A percentile compares a stretch with the other conserved stretches of the same genome.
These are phyloP conservation scores for Syzygium grande DNA, from an alignment of 345 rosid species.

Conservation along the genomic window DNA sequence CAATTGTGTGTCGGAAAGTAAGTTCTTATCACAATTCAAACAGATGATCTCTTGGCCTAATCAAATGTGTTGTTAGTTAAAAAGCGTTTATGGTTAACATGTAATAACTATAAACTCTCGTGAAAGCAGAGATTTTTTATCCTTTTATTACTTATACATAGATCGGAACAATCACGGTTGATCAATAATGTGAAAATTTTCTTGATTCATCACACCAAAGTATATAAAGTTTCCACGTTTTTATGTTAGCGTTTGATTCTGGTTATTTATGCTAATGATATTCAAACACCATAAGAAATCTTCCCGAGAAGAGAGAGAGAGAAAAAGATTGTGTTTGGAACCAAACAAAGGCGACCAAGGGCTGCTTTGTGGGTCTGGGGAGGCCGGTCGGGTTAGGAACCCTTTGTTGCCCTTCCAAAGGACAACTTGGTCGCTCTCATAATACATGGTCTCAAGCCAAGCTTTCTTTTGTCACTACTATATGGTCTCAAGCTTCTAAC, in stretches of 20 bases:
- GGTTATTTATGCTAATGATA: neutral
- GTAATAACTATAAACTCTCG: neutral
- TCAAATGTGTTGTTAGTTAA: too few species aligned
- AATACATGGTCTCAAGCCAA: neutral
- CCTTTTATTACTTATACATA: neutral
- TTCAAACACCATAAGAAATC: neutral
- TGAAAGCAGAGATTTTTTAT: neutral
- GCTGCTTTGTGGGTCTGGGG: neutral
- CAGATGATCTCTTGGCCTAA: neutral
- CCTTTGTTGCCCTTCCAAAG: neutral
- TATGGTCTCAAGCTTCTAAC: neutral
- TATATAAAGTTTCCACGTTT: neutral
- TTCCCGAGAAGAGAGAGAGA: neutral
- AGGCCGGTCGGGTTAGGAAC: neutral
- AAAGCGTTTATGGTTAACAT: neutral
- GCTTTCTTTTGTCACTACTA: neutral
- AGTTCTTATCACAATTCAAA: neutral
- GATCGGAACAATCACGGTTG: neutral
- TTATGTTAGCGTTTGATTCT: neutral
- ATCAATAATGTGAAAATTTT: neutral
- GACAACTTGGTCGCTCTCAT: neutral
- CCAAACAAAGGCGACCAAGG: neutral
- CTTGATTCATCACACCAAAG: neutral
- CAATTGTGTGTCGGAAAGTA: neutral
- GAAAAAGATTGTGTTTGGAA: neutral